A percentile compares a stretch with the other conserved stretches of the same genome.
Conservation (phyloP, 1,139 yeast species). For the Blastobotrys elegans region DNA sequence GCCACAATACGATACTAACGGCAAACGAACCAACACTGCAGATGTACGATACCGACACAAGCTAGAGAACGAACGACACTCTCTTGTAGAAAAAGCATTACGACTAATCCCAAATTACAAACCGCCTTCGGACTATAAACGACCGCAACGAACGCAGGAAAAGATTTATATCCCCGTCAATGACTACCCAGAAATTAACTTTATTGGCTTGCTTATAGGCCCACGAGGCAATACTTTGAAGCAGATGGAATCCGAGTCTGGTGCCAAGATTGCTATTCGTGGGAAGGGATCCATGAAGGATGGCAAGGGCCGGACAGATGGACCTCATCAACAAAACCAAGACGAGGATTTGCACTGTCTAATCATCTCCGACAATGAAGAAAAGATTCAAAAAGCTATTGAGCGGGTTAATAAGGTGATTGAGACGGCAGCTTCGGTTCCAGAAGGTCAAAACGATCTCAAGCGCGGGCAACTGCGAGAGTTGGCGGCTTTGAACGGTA, state of each 20-base stretch:
- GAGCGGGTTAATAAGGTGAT: slow-evolving; percentile 71
- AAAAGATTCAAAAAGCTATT: slow-evolving; percentile 70
- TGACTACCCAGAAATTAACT: slow-evolving; percentile 88
- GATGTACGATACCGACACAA: slow-evolving; percentile 58
- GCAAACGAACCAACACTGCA: slow-evolving; percentile 80
- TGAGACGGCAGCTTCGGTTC: slow-evolving; percentile 75
- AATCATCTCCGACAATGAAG: slow-evolving; percentile 78
- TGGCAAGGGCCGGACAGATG: slow-evolving; percentile 57
- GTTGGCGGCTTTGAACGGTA: slow-evolving; percentile 90
- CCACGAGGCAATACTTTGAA: slow-evolving; percentile 93
- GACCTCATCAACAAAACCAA: slow-evolving; percentile 46
- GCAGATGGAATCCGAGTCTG: slow-evolving; percentile 74
- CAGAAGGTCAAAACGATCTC: slow-evolving; percentile 88
- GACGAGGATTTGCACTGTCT: slow-evolving; percentile 87
- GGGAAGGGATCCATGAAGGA: slow-evolving; percentile 96
- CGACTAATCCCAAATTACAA: slow-evolving; percentile 69
- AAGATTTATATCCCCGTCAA: slow-evolving; percentile 81
- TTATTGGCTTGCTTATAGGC: slow-evolving; percentile 85
- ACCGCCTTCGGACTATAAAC: slow-evolving; percentile 74
- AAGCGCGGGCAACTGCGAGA: slow-evolving; percentile 89
- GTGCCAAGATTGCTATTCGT: slow-evolving; percentile 80
- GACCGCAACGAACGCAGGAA: slow-evolving; percentile 70
- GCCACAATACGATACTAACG: slow-evolving; percentile 78
- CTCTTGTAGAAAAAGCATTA: slow-evolving; percentile 67
- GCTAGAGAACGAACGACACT: slow-evolving; percentile 75